phyloP scores from a whole-genome alignment of 1,139 yeast species.

The Hemisphaericaspora xylofermentans region DNA sequence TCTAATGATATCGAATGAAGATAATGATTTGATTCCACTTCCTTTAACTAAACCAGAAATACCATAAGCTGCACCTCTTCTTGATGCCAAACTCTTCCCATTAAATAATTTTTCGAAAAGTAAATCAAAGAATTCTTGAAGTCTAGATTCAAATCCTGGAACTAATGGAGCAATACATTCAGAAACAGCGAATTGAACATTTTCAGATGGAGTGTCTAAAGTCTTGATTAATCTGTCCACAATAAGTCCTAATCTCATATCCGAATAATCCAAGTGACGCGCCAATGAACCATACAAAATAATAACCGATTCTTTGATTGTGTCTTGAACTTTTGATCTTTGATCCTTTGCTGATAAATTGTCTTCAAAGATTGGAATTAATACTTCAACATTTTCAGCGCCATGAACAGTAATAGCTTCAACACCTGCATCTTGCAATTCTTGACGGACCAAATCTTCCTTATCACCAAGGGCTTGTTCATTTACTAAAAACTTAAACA shows the following conservation, averaged over 20 bases:
- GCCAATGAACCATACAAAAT: conserved; percentile 88
- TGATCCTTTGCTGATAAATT: conserved; percentile 49
- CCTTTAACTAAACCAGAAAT: conserved; percentile 92
- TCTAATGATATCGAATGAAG: conserved; percentile 75
- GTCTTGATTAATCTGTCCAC: conserved; percentile 72
- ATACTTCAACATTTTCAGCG: conserved; percentile 56
- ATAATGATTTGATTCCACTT: conserved; percentile 73
- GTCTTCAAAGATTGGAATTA: conserved; percentile 76
- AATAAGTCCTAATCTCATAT: conserved; percentile 61
- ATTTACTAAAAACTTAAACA: conserved; percentile 60
- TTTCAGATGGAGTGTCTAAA: conserved; percentile 83
- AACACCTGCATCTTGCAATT: conserved; percentile 87
- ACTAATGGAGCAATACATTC: conserved; percentile 85
- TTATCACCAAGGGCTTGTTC: conserved; percentile 72
- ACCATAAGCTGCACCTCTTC: conserved; percentile 97
- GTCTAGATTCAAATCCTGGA: conserved; percentile 48
- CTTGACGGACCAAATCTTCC: conserved; percentile 71
- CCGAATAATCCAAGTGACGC: conserved; percentile 67
- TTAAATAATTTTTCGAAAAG: conserved; percentile 61
- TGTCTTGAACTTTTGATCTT: conserved; percentile 53
- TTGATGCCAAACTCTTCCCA: conserved; percentile 49
- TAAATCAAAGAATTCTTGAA: conserved; percentile 53
- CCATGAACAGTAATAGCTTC: conserved; percentile 69
- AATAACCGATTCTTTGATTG: conserved; percentile 75
- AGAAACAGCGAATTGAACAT: conserved; percentile 83